Base-by-base conservation (phyloP, 257 asterid genomes). In the Ballota nigra region DNA sequence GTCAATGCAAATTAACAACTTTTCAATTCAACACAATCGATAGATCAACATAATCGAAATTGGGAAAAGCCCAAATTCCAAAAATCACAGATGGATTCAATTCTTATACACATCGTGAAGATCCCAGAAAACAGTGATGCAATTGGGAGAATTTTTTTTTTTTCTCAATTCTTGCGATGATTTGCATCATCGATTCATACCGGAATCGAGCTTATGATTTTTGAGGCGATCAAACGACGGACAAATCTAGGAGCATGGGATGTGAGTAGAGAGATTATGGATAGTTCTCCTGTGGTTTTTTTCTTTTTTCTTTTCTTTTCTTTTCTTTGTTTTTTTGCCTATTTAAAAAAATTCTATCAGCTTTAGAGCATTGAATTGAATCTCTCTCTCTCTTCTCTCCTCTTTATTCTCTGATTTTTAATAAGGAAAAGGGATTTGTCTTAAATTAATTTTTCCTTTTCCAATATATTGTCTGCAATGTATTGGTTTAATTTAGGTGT, bases 211-310 rank as follows among this genome's bases (percentile, higher is more conserved):
- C 77, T 78, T 76, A 77, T 73, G 79, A 47, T 75, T 81, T 76
- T 55, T 58, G 62, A 68, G 59, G 85, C 85, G 88, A 83, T 85
- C 86, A 86, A 79, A 82, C 73, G 78, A 59, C 63, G 71, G 77
- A 80, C 69, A 79, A 87, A 88, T 86, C 89, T 75, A 70, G 73
- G 82, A 86, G 86, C 91, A 86, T 86, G 75, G 65, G 86, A 85
- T 73, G 84, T 68, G 76, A 85, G 81, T 73, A 78, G 83, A 85
- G 82, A 78, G 88, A 81, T 81, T 75, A 75, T 77, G 77, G 83
- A 82, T 67, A 77, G 87, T 79, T 81, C 69, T 74, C 66, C 83
- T 81, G 68, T 74, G 59, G 77, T 66, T 75, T 47, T 71, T 38
- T 51, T 31, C 0, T 3, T 41, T 0, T n/a, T 63, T 36, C 64